These are phyloP conservation scores for Coniella lustricola DNA, from an alignment of 2,329 filamentous ascomycete genomes.

Conservation along the genomic window DNA sequence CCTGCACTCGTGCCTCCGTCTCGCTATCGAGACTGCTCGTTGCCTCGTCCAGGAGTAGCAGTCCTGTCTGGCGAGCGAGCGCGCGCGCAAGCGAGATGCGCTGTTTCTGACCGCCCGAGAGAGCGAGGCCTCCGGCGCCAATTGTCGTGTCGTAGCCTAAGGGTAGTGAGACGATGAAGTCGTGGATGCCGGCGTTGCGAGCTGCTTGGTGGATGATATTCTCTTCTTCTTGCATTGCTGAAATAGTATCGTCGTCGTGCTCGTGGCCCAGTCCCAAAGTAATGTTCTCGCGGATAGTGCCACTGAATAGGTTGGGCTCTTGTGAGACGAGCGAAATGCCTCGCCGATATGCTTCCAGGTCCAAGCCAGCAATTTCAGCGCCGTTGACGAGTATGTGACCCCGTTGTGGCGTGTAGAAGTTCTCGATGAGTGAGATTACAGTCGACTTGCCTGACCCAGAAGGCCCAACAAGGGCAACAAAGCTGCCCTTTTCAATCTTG, in stretches of 20 bases:
- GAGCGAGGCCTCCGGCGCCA: conserved; percentile 9
- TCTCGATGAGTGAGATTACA: conserved; percentile 43
- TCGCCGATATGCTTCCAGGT: conserved; percentile 41
- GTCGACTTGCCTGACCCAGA: conserved; percentile 27
- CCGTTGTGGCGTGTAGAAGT: conserved; percentile 35
- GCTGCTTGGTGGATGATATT: conserved; percentile 23
- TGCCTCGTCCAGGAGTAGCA: conserved; percentile 40
- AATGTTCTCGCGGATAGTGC: conserved; percentile 31
- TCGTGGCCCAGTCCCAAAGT: conserved; percentile 23
- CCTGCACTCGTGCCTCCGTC: conserved; percentile 45
- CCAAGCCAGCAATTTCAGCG: conserved; percentile 44
- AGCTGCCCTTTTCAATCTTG: conserved; percentile 16
- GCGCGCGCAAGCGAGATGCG: conserved; percentile 15
- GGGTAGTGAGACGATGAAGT: conserved; percentile 17
- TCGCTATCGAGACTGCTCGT: conserved; percentile 53
- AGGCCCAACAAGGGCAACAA: conserved; percentile 27
- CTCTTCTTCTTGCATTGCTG: conserved; percentile 1
- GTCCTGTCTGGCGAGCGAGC: conserved; percentile 4
- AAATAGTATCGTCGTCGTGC: not conserved
- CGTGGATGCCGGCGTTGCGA: conserved; percentile 24
- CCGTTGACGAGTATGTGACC: conserved; percentile 50
- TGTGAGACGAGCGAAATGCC: conserved; percentile 48
- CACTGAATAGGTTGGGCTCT: conserved; percentile 51
- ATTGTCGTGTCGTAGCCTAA: conserved; percentile 13
- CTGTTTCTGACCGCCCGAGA: conserved; percentile 15